Evolutionary conservation across 1,139 yeast species (phyloP).

Genomic region (Hyphopichia pseudoburtonii): DNA sequence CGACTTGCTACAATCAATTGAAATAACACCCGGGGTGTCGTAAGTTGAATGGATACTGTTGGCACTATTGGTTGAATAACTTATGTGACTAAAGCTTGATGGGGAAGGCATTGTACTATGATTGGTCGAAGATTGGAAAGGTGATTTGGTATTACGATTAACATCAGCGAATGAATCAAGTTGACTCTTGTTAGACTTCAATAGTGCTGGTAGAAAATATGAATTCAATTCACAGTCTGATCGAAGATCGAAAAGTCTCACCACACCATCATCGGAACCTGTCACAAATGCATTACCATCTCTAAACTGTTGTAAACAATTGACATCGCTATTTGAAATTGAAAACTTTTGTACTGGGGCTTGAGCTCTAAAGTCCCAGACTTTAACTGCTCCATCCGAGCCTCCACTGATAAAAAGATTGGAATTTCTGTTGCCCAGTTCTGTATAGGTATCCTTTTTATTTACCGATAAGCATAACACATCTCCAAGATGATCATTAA

Average conservation of each 20-base stretch:
- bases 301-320: conserved; percentile 65
- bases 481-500: conserved; percentile 78
- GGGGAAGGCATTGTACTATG: neutral
- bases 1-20: conserved; percentile 71
- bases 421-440: conserved; percentile 17
- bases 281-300: conserved; percentile 65
- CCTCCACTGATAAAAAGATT: conserved; percentile 66
- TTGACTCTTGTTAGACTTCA: conserved; percentile 12
- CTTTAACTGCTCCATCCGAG: conserved; percentile 67
- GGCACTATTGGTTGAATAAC: conserved; percentile 3
- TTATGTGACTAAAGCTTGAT: conserved; percentile 1
- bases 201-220: conserved; percentile 42
- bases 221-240: conserved; percentile 68
- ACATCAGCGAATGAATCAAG: neutral
- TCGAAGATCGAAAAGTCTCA: conserved; percentile 74
- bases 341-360: conserved; percentile 59
- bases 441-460: conserved; percentile 5
- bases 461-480: conserved; percentile 56
- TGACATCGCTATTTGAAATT: conserved; percentile 67
- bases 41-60: conserved; percentile 26
- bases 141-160: too few relatives aligned
- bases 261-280: conserved; percentile 79
- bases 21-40: conserved; percentile 64
- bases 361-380: conserved; percentile 69
- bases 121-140: neutral